Conservation (phyloP, 371 early-diverging fungal genomes). For the Mortierella sp. region DNA sequence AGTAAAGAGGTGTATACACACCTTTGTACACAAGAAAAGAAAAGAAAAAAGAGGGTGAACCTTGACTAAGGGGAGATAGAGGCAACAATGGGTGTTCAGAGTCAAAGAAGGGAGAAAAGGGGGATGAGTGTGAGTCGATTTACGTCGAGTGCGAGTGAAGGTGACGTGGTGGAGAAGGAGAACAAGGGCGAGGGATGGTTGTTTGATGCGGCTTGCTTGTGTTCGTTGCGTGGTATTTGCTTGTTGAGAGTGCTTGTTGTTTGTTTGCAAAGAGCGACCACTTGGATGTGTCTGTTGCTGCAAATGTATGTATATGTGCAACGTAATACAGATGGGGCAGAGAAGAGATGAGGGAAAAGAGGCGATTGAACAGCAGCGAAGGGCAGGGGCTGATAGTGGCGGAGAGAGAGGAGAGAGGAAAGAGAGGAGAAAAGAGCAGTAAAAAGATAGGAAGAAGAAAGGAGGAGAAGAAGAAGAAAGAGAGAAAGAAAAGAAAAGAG, state of each 20-base stretch:
- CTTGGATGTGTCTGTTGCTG: not conserved
- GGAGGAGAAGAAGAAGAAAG: not conserved
- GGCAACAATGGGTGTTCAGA: not conserved
- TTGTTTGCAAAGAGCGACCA: not conserved
- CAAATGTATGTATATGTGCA: not conserved
- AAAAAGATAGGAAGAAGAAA: not conserved
- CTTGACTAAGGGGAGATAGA: not conserved
- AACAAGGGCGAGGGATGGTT: no score
- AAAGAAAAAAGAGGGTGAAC: not conserved
- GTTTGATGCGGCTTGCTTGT: not conserved
- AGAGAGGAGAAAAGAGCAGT: not conserved
- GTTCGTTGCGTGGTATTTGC: not conserved
- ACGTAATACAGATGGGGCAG: not conserved
- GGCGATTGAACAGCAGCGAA: not conserved
- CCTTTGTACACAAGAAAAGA: not conserved
- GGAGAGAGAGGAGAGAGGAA: not conserved
- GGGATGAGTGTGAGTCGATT: not conserved
- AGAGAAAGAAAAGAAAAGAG: not conserved
- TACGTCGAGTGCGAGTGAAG: not conserved
- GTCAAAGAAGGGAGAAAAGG: no score
- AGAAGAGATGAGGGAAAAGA: not conserved
- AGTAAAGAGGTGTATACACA: not conserved
- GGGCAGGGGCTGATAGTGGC: not conserved
- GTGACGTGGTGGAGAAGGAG: not conserved
- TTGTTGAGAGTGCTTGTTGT: conserved; percentile 3